These are phyloP conservation scores for Cordia subcordata DNA, from an alignment of 257 asterid genomes.

Conservation along the genomic window DNA sequence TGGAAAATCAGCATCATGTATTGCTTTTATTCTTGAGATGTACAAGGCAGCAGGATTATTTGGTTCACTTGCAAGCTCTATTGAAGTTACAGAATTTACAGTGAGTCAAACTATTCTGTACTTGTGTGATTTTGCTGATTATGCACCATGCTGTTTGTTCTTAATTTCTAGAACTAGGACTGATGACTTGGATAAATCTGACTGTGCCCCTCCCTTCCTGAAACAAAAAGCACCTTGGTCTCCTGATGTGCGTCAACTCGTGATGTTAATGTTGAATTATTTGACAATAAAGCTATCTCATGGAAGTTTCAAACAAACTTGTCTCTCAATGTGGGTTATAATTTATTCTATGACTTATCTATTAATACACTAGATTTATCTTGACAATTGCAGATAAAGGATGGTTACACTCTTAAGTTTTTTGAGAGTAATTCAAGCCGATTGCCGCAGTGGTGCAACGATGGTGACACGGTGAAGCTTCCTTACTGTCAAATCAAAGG, in stretches of 20 bases:
- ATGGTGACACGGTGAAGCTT: conserved; percentile 64
- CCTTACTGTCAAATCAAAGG: conserved; percentile 88
- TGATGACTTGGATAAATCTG: background rate
- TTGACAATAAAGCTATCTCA: too few relatives aligned
- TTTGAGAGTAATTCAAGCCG: conserved; percentile 69
- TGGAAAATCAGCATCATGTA: conserved; percentile 87
- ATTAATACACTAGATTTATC: background rate
- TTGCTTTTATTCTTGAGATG: conserved; percentile 82
- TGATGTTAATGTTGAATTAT: too few relatives aligned
- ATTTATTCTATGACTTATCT: too few relatives aligned
- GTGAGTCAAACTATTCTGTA: conserved; percentile 34
- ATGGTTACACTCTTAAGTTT: conserved; percentile 68
- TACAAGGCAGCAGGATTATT: conserved; percentile 92
- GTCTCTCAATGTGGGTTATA: too few relatives aligned
- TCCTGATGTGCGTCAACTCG: too few relatives aligned
- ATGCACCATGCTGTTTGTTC: too few relatives aligned
- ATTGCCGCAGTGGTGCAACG: conserved; percentile 92
- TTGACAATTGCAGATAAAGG: conserved; percentile 69
- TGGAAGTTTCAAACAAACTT: too few relatives aligned
- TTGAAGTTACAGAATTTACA: conserved; percentile 92
- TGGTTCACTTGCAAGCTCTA: conserved; percentile 58
- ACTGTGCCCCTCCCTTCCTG: too few relatives aligned
- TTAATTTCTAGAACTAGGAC: background rate
- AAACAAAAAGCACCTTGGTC: too few relatives aligned
- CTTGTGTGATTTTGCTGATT: background rate